A percentile compares a stretch with the other conserved stretches of the same genome.
Evolutionary conservation across 768 basidiomycete genomes (phyloP).

Genomic region (Tremella fuciformis): DNA sequence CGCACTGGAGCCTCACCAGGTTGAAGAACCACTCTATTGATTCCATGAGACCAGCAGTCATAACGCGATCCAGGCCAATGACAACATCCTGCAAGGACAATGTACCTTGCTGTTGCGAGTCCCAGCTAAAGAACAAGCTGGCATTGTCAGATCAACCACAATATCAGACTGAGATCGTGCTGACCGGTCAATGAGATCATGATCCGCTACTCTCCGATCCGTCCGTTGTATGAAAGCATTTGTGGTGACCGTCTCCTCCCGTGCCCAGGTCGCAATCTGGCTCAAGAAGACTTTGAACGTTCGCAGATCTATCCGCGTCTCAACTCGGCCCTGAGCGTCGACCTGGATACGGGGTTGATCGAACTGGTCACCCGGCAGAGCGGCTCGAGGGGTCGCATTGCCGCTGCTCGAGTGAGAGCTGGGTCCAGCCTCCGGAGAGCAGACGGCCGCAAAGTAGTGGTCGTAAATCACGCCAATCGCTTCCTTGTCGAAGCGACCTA

Average conservation of each 20-base stretch:
- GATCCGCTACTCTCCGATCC: conserved; percentile 87
- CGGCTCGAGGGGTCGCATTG: background rate
- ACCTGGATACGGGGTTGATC: conserved; percentile 47
- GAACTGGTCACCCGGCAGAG: conserved; percentile 38
- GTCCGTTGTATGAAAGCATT: conserved; percentile 92
- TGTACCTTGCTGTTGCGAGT: conserved; percentile 72
- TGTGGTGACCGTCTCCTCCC: conserved; percentile 84
- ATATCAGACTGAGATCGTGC: background rate
- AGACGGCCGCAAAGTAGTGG: conserved; percentile 60
- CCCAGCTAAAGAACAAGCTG: conserved; percentile 87
- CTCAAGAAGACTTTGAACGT: conserved; percentile 89
- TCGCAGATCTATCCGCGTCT: conserved; percentile 78
- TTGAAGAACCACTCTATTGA: conserved; percentile 99
- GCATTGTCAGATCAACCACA: background rate
- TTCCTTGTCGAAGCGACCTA: conserved; percentile 80
- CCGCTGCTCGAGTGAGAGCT: conserved; percentile 8
- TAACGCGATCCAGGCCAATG: conserved; percentile 79
- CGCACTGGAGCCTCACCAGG: conserved; percentile 51
- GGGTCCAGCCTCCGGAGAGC: conserved; percentile 49
- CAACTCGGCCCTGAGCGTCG: conserved; percentile 68
- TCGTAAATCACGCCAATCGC: conserved; percentile 89
- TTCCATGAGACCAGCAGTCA: conserved; percentile 96
- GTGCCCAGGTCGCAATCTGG: conserved; percentile 91
- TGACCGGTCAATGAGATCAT: conserved; percentile 82
- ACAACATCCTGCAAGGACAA: conserved; percentile 83